Conservation (phyloP, 2,329 filamentous ascomycete species). For the Macrophomina tecta region DNA sequence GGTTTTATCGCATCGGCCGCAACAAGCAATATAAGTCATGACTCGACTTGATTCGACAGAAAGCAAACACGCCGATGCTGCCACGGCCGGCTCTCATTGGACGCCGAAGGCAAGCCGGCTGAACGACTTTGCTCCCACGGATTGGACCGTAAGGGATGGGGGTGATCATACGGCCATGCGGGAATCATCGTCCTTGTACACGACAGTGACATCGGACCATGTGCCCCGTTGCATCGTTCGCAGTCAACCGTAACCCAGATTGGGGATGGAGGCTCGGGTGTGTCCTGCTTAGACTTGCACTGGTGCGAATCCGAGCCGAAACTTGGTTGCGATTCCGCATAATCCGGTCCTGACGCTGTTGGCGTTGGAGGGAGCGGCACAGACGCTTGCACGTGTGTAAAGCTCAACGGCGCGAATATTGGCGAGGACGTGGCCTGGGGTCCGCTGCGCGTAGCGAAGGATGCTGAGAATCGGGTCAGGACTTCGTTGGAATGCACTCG, state of each 20-base stretch:
- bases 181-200: background rate
- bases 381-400: background rate
- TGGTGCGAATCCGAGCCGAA: constrained; percentile 5
- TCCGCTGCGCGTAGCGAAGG: background rate
- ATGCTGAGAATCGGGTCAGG: constrained; percentile 16
- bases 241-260: constrained; percentile 22
- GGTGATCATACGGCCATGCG: constrained; percentile 21
- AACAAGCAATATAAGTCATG: constrained; percentile 4
- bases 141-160: constrained; percentile 25
- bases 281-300: background rate
- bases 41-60: background rate
- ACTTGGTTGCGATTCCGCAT: background rate
- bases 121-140: constrained; percentile 11
- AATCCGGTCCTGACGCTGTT: background rate
- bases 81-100: background rate
- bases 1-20: background rate
- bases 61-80: constrained; percentile 21
- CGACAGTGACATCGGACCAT: background rate
- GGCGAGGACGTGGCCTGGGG: background rate
- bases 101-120: background rate
- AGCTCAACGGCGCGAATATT: constrained; percentile 12
- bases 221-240: constrained; percentile 7
- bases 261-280: background rate
- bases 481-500: constrained; percentile 17
- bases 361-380: background rate